Evolutionary conservation across 331 rosid species (phyloP), one percentile per base, ranked within the genome.

Genomic region (Quercus phellos): DNA sequence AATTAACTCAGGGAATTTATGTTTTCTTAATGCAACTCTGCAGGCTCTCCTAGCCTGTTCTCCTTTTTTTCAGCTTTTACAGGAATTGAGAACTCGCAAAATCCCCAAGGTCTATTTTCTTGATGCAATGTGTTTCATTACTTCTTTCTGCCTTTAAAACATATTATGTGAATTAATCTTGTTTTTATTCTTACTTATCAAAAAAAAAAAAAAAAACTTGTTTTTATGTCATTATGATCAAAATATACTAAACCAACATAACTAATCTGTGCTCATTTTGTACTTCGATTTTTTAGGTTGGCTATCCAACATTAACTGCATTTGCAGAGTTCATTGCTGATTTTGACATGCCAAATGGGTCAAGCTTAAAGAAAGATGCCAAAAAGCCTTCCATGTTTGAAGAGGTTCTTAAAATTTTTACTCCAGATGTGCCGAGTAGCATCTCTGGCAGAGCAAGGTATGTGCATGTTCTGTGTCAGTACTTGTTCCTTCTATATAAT

Each of bases 361-460:
- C 90, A 43, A 85, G 78, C 72, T 54, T 78, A 68, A 84, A 72
- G 74, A 86, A 70, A 84, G 96, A 93, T 84, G 22, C 74, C 4
- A 75, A 68, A 78, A 81, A 79, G 83, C 98, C 99, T 72, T 78
- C 77, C 79, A 93, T 95, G 97, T 95, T 95, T 75, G 98, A 91
- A 83, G 85, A 59, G 5, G 88, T 93, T 85, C 82, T 95, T 26
- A 87, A 89, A 77, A 81, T 54, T 9, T 95, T 95, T 80, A 85
- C 96, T 35, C 98, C 98, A 2, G 98, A 93, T 79, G 80, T 95
- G 67, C 82, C 89, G 51, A 78, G 87, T 68, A 81, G 87, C 81
- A 80, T 91, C 55, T 84, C 90, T 18, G 92, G 99, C 80, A 86
- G 98, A 81, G 93, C 97, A 86, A 95, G 99, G 99, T 95, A 82